Percentiles rank a stretch among this genome's conserved stretches.
phyloP scores from a whole-genome alignment of 495 filamentous ascomycete species.

The Baudoinia panamericana region DNA sequence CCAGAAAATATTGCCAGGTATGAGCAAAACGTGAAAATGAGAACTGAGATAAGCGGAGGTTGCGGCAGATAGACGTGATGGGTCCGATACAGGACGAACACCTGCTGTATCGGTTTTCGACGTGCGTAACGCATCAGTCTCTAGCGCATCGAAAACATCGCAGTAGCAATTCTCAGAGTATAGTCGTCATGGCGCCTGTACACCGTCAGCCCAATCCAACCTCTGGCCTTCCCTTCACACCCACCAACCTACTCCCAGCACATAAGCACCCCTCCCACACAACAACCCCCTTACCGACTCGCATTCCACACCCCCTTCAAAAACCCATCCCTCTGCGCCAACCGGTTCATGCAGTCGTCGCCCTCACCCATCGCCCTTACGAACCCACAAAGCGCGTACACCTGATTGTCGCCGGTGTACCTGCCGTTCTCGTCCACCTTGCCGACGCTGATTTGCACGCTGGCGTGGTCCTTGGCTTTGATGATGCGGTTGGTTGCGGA shows the following conservation, averaged over 20 bases:
- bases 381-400: slow-evolving; percentile 95
- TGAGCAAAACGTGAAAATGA: background rate
- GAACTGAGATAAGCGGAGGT: background rate
- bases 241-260: background rate
- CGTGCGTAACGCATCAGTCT: background rate
- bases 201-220: background rate
- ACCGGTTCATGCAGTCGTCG: slow-evolving; percentile 89
- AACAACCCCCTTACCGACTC: slow-evolving; percentile 46
- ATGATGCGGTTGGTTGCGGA: slow-evolving; percentile 59
- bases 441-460: slow-evolving; percentile 34
- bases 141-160: background rate
- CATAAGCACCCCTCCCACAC: background rate
- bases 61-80: no score
- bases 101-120: no score
- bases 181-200: background rate
- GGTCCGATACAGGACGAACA: no score
- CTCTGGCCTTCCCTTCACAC: slow-evolving; percentile 3
- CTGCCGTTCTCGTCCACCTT: slow-evolving; percentile 57
- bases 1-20: background rate
- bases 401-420: slow-evolving; percentile 93
- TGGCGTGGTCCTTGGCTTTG: slow-evolving; percentile 74
- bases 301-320: slow-evolving; percentile 92
- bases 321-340: slow-evolving; percentile 89
- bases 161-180: background rate
- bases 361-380: slow-evolving; percentile 94